Conservation (phyloP, 2,329 filamentous ascomycete species). For the Chaetomiaceae sp. region DNA sequence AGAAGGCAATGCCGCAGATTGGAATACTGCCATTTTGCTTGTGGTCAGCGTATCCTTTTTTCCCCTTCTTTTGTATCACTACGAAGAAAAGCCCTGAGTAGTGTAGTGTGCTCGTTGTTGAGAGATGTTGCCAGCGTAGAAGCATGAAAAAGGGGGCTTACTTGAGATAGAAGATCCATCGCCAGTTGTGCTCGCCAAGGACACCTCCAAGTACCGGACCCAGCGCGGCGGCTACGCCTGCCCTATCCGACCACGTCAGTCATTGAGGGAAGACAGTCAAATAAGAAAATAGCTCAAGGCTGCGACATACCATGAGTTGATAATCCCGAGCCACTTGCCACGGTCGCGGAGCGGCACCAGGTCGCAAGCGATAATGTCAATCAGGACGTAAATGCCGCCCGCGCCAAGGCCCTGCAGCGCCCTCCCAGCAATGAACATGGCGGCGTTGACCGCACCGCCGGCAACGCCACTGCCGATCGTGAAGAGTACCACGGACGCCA, state of each 20-base stretch:
- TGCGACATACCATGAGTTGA: neutral
- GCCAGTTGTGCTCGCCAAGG: constrained; percentile 14
- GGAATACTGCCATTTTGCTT: too few species aligned
- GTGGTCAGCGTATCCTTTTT: too few species aligned
- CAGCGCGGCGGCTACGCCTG: constrained; percentile 11
- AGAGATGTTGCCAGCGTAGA: too few species aligned
- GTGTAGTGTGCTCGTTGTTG: too few species aligned
- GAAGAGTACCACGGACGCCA: constrained; percentile 1
- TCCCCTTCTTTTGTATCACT: too few species aligned
- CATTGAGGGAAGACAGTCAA: too few species aligned
- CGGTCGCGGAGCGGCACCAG: neutral
- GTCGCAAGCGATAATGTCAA: neutral
- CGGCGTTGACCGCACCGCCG: neutral
- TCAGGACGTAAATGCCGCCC: neutral
- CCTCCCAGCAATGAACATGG: neutral
- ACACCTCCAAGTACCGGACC: constrained; percentile 17
- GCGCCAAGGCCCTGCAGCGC: neutral
- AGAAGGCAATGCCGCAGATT: constrained; percentile 21
- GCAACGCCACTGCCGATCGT: constrained; percentile 3
- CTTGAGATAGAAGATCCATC: constrained; percentile 35
- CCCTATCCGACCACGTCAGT: too few species aligned
- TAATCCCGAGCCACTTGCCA: neutral
- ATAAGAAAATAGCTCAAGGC: too few species aligned
- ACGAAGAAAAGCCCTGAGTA: too few species aligned
- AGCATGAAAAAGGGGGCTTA: too few species aligned